Evolutionary conservation across 805 yeast genomes (phyloP), one percentile per base, ranked within the genome.

Genomic region (Debaryomyces hansenii): DNA sequence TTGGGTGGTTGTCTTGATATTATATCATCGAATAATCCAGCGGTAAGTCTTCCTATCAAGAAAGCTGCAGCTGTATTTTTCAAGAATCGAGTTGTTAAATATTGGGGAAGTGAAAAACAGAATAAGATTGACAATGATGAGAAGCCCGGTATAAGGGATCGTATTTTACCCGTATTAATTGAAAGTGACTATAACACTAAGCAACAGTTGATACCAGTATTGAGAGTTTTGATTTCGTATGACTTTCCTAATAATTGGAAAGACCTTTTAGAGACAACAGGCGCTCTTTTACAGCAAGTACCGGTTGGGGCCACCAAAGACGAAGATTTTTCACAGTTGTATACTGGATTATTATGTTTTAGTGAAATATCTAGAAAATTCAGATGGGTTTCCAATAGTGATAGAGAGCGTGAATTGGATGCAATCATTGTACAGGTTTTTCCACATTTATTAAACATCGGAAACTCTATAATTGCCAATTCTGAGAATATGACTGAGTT

Each of bases 1-100:
- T 68, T 89, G 34, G 86, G 86, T 4, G 91, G 92, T 1, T 87
- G 96, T 63, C 69, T 92, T 40, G 92, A 88, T 59, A 84, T 90
- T 42, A 74, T 90, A 15, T 20, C 50, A 46, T 53, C 50, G 3
- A 44, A 35, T n/a, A 36, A 44, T 35, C 28, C 40, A 12, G 36
- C 33, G 4, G 46, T 54, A 2, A 48, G 54, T 37, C 21, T 50
- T 50, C 78, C 74, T 20, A 74, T 86, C 41, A 78, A 83, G 54
- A 70, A 81, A 41, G 87, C 95, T 10, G 85, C 95, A 2, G 90
- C 94, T 0, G 83, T 92, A 4, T 89, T 82, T 64, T 80, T 90
- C 64, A 92, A 92, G 63, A 91, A 92, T 64, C 75, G 83, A 46
- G 75, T 90, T 18, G 69, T 74, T 12, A 74, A 79, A 32, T 74